Base-by-base conservation (phyloP, 140 eudicot genomes). In the Flaveria floridana region DNA sequence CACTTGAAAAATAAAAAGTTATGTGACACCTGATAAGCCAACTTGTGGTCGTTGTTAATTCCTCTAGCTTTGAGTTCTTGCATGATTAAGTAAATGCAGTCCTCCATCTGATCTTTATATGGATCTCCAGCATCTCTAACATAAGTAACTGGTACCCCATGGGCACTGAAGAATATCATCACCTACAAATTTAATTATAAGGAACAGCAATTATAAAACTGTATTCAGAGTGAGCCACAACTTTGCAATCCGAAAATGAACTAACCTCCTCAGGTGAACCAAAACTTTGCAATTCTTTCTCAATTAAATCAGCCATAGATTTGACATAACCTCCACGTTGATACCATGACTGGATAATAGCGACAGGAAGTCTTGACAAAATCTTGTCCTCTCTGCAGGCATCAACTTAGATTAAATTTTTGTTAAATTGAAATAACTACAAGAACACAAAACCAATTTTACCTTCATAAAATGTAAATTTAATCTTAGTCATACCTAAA, bases 111-210 rank as follows among this genome's bases (percentile, higher is more conserved):
- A 76, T 84, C 95, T 83, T 81, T 90, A 82, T 95, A 95, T 16
- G 99, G 99, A 83, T 95, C 99, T 11, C 99, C 99, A 3, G 99
- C 99, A 61, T 88, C 80, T 76, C 83, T 91, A 77, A 95, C 95
- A 52, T 95, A 95, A 66, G 89, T 85, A 0, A 84, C 92, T 0
- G 99, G 99, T 26, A 95, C 99, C 75, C 99, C 99, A 82, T 95
- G 99, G 47, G 99, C 99, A 58, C 99, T 95, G 66, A 91, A 95
- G 84, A 95, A 95, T 82, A 95, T 95, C 97, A 95, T 91, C 16
- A 85, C 99, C 97, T 95, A 39, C 30, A 77, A 55, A 20, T 70
- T 68, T 37, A 15, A 25, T 46, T 0, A 41, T 16, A 71, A 71
- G 4, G 26, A 11, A 78, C 20, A 11, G 59, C 13, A 41, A 20